Conservation (phyloP, 192 early-diverging fungal genomes). For the Allomyces arbusculus region DNA sequence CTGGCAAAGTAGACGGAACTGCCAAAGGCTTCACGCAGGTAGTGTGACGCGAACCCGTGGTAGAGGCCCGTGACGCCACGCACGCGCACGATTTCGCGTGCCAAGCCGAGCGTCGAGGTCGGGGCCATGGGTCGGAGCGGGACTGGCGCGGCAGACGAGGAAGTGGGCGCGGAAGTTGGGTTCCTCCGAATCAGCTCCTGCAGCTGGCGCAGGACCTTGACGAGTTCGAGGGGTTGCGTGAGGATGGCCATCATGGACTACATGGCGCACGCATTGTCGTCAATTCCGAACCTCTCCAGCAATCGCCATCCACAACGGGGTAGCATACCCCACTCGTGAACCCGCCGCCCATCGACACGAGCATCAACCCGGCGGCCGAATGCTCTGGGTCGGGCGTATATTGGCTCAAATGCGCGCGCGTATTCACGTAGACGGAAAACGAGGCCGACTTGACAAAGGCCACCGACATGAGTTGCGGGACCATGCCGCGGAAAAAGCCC, state of each 20-base stretch:
- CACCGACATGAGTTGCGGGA: slow-evolving; percentile 64
- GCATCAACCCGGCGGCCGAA: no score
- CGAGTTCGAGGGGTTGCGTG: slow-evolving; percentile 54
- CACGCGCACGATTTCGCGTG: slow-evolving; percentile 21
- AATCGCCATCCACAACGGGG: no score
- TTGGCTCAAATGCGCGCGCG: no score
- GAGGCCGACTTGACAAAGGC: slow-evolving; percentile 76
- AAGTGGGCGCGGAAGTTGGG: neutral
- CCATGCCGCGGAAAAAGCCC: slow-evolving; percentile 71
- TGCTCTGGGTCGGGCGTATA: no score
- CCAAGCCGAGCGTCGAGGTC: slow-evolving; percentile 10
- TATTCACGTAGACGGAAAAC: slow-evolving; percentile 57
- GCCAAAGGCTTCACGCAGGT: slow-evolving; percentile 40
- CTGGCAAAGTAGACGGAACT: slow-evolving; percentile 52
- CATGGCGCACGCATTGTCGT: neutral
- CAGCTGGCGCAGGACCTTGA: slow-evolving; percentile 57
- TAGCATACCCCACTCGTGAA: no score
- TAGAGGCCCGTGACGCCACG: slow-evolving; percentile 26
- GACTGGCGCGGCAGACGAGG: neutral
- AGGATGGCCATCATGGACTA: slow-evolving; percentile 33
- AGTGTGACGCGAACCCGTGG: slow-evolving; percentile 18
- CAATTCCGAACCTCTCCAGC: no score
- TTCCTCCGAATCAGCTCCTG: slow-evolving; percentile 24
- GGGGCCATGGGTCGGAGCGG: neutral
- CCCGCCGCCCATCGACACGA: no score